Percentiles rank a stretch among this genome's conserved stretches.
phyloP scores from a whole-genome alignment of 352 stramenopile species.

The Globisporangium nagaii region DNA sequence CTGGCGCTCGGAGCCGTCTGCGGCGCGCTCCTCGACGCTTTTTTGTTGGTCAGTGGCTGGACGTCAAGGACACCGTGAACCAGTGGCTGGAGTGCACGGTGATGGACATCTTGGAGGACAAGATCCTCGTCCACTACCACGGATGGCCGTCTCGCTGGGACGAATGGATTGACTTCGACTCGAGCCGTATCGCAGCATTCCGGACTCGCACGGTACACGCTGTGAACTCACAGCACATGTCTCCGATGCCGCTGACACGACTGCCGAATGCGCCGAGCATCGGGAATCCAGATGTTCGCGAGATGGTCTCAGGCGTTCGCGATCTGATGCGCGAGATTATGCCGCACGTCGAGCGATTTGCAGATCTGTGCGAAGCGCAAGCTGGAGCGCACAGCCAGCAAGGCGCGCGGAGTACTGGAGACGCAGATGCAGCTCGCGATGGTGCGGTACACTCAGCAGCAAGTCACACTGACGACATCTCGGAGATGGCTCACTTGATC shows the following conservation, averaged over 20 bases:
- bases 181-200: slow-evolving; percentile 93
- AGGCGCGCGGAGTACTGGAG: neutral
- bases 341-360: slow-evolving; percentile 62
- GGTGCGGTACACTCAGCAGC: neutral
- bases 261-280: slow-evolving; percentile 48
- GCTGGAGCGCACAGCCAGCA: slow-evolving; percentile 4
- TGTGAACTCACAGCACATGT: slow-evolving; percentile 41
- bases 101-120: slow-evolving; percentile 80
- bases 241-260: slow-evolving; percentile 44
- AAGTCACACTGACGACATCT: slow-evolving; percentile 23
- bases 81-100: slow-evolving; percentile 98
- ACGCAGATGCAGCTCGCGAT: neutral
- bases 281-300: slow-evolving; percentile 32
- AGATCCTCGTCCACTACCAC: slow-evolving; percentile 96
- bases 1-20: neutral
- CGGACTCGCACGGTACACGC: slow-evolving; percentile 86
- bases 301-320: slow-evolving; percentile 48
- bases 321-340: slow-evolving; percentile 69
- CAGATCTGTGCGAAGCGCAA: slow-evolving; percentile 46
- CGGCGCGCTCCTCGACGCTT: slow-evolving; percentile 45
- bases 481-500: slow-evolving; percentile 62
- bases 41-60: slow-evolving; percentile 94
- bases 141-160: slow-evolving; percentile 97
- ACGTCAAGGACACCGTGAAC: slow-evolving; percentile 97
- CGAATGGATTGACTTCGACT: slow-evolving; percentile 96